Conservation (phyloP, 108 stramenopile genomes). For the Conticribra weissflogii region DNA sequence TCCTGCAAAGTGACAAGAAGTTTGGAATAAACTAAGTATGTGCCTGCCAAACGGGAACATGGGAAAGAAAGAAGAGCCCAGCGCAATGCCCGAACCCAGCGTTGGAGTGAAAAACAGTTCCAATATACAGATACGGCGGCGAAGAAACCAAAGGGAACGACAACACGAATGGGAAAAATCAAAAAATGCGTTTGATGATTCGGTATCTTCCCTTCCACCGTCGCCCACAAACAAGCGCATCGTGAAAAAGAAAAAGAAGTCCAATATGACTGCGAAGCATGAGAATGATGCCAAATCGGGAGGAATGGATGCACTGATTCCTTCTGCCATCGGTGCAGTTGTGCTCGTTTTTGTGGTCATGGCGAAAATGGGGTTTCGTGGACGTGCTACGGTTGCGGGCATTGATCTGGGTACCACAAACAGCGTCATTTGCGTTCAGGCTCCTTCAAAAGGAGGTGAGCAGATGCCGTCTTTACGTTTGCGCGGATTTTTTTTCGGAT, state of each 20-base stretch:
- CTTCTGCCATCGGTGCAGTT: conserved; percentile 70
- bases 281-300: conserved; percentile 56
- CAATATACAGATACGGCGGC: not conserved
- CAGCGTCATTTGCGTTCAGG: conserved; percentile 85
- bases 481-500: too few species aligned
- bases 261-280: conserved; percentile 50
- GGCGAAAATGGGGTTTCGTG: conserved; percentile 87
- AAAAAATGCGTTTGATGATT: not conserved
- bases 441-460: conserved; percentile 61
- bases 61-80: not conserved
- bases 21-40: too few species aligned
- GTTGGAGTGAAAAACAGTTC: too few species aligned
- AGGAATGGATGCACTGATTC: conserved; percentile 79
- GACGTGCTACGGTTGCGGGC: conserved; percentile 79
- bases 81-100: not conserved
- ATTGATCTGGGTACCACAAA: conserved; percentile 91
- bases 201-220: not conserved
- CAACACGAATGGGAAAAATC: conserved; percentile 32
- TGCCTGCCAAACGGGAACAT: not conserved
- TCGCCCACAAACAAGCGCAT: conserved; percentile 16
- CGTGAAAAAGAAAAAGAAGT: conserved; percentile 48
- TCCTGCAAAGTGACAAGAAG: too few species aligned
- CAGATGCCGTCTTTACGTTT: too few species aligned
- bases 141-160: conserved; percentile 27
- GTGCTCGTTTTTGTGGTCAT: conserved; percentile 68